Base-by-base conservation (phyloP, 495 filamentous ascomycete species). In the Trypethelium eluteriae region DNA sequence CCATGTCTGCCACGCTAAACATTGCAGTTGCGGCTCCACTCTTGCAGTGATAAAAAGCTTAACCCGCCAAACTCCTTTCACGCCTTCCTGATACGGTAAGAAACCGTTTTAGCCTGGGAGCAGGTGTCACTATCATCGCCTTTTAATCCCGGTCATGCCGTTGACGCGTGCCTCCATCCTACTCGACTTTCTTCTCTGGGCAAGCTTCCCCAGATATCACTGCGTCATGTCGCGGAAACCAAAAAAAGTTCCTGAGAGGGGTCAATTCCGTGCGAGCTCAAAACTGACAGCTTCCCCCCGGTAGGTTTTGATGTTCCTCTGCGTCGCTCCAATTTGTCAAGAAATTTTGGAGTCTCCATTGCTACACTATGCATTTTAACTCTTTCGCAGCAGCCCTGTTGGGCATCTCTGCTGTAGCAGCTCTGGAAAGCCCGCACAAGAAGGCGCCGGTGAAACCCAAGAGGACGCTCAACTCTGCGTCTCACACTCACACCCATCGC, bases 401-500 rank as follows among this genome's bases (percentile, higher is more conserved):
- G 61, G 66, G 66, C 62, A 44, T 68, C 35, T 38, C 63, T 10
- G 18, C 25, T 57, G 67, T 68, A 25, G 39, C 67, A 38, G 67
- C 67, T 10, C 49, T 68, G 9, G 50, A 68, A 47, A 68, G 63
- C 39, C 67, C 67, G 35, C 67, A 68, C 63, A 62, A 59, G 38
- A 65, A 38, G 62, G 67, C 63, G 3, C 63, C 67, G 36, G 47
- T 64, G 36, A 68, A 68, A 10, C 50, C 62, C 35, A 68, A 64
- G 66, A 49, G 66, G 36, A 36, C 62, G 18, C 47, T 49, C 53
- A 36, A 36, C 11, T 5, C 10, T 36, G 2, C n/a, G 10, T 11
- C 44, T 9, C 36, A 62, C 2, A 34, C 46, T 61, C 38, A 64
- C 35, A 36, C n/a, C 34, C 59, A 64, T 10, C 67, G 62, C 49